Percentiles rank a stretch among this genome's conserved stretches.
These are phyloP conservation scores for Calcarisporium arbuscula DNA, from an alignment of 2,329 filamentous ascomycete genomes.

Conservation along the genomic window DNA sequence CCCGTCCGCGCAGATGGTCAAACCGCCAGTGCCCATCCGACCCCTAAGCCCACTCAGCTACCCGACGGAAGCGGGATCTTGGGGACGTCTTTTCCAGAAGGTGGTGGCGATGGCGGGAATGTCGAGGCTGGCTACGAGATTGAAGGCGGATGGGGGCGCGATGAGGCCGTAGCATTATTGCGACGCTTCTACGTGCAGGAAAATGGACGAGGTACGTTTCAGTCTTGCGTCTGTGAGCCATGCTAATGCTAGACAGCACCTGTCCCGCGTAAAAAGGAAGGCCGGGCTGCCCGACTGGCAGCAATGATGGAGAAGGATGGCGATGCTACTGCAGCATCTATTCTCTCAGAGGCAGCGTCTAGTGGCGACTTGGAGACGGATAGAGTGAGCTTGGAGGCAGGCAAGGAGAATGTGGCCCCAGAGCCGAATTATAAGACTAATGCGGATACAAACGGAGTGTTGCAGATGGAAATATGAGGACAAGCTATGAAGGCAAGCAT, in stretches of 20 bases:
- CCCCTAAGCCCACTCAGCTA: slow-evolving; percentile 28
- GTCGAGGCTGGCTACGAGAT: slow-evolving; percentile 76
- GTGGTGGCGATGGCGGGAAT: slow-evolving; percentile 53
- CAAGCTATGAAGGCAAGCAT: too few species aligned
- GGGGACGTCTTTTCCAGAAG: slow-evolving; percentile 29
- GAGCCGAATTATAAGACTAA: too few species aligned
- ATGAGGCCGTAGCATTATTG: slow-evolving; percentile 88
- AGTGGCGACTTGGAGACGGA: too few species aligned
- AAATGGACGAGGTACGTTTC: slow-evolving; percentile 72
- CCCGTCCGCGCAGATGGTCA: slow-evolving; percentile 28
- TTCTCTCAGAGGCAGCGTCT: too few species aligned
- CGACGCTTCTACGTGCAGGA: slow-evolving; percentile 97
- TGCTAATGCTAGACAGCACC: slow-evolving; percentile 31
- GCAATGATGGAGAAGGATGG: slow-evolving; percentile 43
- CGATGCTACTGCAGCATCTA: not conserved
- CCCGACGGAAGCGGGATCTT: slow-evolving; percentile 29
- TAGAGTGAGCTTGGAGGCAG: not conserved
- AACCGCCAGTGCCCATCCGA: slow-evolving; percentile 34
- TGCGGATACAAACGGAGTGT: too few species aligned
- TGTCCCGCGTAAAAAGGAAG: slow-evolving; percentile 49
- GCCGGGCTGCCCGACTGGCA: slow-evolving; percentile 45
- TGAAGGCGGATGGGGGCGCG: slow-evolving; percentile 79
- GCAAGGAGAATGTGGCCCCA: slow-evolving; percentile 8
- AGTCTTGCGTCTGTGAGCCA: not conserved
- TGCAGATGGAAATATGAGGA: too few species aligned